Percentiles rank a stretch among this genome's conserved stretches.
Evolutionary conservation across 192 early-diverging fungal genomes (phyloP).

Genomic region (Helicostylum pulchrum): DNA sequence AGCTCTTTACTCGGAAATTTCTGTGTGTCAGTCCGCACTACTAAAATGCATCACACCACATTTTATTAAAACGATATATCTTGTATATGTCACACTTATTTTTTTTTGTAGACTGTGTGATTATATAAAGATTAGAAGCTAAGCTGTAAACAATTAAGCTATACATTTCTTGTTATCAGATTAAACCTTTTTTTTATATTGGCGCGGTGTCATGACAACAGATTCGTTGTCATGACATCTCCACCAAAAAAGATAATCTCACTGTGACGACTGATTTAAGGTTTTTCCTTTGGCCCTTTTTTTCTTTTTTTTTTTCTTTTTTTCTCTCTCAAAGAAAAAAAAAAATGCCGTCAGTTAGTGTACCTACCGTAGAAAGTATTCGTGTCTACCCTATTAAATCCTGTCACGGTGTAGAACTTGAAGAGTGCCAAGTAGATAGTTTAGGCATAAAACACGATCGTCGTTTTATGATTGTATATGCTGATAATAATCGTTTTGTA

Average conservation of each 20-base stretch:
- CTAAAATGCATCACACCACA: background rate
- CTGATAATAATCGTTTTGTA: slow-evolving; percentile 29
- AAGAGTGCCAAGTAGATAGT: slow-evolving; percentile 18
- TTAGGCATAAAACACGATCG: slow-evolving; percentile 39
- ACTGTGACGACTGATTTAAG: too few species aligned
- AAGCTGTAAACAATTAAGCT: too few species aligned
- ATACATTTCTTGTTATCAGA: too few species aligned
- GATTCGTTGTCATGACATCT: too few species aligned
- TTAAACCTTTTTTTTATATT: too few species aligned
- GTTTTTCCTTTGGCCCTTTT: background rate
- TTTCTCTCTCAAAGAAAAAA: background rate
- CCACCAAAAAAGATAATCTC: too few species aligned
- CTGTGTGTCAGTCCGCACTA: background rate
- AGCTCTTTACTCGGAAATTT: slow-evolving; percentile 3
- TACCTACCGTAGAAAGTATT: slow-evolving; percentile 29
- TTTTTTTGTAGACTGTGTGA: too few species aligned
- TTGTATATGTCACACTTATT: too few species aligned
- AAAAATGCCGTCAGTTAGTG: background rate
- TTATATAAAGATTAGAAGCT: too few species aligned
- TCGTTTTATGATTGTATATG: slow-evolving; percentile 43
- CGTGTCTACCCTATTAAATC: slow-evolving; percentile 59
- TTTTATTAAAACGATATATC: too few species aligned
- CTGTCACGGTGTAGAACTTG: slow-evolving; percentile 45
- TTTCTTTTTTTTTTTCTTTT: background rate
- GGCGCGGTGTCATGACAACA: too few species aligned